Percentiles rank a stretch among this genome's conserved stretches.
phyloP scores from a whole-genome alignment of 257 asterid species.

The Forsythia suspensa region DNA sequence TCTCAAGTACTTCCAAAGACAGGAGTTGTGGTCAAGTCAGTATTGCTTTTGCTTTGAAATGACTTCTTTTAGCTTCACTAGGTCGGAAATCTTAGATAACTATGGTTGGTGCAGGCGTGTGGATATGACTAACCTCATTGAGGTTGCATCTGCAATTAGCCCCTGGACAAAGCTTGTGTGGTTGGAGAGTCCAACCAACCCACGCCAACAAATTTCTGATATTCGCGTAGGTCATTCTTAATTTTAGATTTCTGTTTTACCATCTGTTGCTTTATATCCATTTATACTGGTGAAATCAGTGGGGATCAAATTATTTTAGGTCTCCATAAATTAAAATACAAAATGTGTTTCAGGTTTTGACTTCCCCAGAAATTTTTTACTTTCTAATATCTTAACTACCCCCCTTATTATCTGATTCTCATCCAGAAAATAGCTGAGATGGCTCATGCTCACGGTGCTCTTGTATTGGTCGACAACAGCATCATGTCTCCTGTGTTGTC shows the following conservation, averaged over 20 bases:
- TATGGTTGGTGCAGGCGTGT: conserved; percentile 60
- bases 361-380: background rate
- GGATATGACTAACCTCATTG: conserved; percentile 73
- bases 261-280: background rate
- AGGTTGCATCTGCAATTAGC: conserved; percentile 68
- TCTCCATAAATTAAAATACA: no score
- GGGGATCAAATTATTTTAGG: background rate
- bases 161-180: conserved; percentile 86
- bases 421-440: conserved; percentile 76
- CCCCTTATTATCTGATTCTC: conserved; percentile 6
- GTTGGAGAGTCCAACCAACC: conserved; percentile 98
- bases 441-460: conserved; percentile 86
- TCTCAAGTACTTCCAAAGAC: conserved; percentile 77
- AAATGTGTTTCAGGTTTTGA: background rate
- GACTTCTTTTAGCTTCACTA: background rate
- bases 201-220: conserved; percentile 89
- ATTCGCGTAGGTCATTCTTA: conserved; percentile 55
- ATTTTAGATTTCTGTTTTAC: conserved; percentile 2
- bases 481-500: conserved; percentile 91
- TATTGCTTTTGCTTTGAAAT: conserved; percentile 19
- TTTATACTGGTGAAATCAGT: background rate
- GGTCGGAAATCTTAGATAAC: conserved; percentile 17
- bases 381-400: background rate
- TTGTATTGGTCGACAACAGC: conserved; percentile 92
- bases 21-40: conserved; percentile 81